phyloP scores from a whole-genome alignment of 257 asterid genomes.

The Ophiorrhiza pumila region DNA sequence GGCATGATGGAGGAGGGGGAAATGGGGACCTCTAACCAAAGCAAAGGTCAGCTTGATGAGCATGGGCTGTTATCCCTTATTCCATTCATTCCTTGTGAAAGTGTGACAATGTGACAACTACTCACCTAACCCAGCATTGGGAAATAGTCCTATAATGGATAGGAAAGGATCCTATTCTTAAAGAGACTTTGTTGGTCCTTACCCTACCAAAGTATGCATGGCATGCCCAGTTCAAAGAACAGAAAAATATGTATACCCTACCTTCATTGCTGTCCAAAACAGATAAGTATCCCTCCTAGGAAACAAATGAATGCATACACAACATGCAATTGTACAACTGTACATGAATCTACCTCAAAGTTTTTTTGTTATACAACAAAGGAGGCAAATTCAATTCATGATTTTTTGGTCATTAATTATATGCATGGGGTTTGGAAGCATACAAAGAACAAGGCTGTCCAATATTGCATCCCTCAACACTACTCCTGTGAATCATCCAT shows the following conservation, averaged over 20 bases:
- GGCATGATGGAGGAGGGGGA: slow-evolving; percentile 49
- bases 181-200: slow-evolving; percentile 4
- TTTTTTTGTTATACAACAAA: not conserved
- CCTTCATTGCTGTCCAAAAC: slow-evolving; percentile 46
- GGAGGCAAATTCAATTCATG: slow-evolving; percentile 14
- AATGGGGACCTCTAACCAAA: slow-evolving; percentile 24
- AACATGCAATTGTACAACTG: slow-evolving; percentile 18
- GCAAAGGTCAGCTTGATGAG: slow-evolving; percentile 29
- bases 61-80: slow-evolving; percentile 32
- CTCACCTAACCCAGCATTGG: slow-evolving; percentile 35
- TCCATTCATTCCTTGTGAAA: slow-evolving; percentile 30
- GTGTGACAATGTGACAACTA: slow-evolving; percentile 31
- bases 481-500: too few species aligned
- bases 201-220: slow-evolving; percentile 11
- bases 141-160: slow-evolving; percentile 11
- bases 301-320: slow-evolving; percentile 37
- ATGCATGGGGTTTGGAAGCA: slow-evolving; percentile 1
- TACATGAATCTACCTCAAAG: slow-evolving; percentile 20
- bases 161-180: slow-evolving; percentile 7
- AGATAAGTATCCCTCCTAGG: slow-evolving; percentile 60
- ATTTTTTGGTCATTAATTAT: slow-evolving; percentile 3
- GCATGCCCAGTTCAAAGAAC: not conserved
- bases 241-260: slow-evolving; percentile 37
- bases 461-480: not conserved
- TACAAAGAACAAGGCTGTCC: not conserved